These are phyloP conservation scores for Paspalum notatum DNA, from an alignment of 176 grass and related monocot species.

Conservation along the genomic window DNA sequence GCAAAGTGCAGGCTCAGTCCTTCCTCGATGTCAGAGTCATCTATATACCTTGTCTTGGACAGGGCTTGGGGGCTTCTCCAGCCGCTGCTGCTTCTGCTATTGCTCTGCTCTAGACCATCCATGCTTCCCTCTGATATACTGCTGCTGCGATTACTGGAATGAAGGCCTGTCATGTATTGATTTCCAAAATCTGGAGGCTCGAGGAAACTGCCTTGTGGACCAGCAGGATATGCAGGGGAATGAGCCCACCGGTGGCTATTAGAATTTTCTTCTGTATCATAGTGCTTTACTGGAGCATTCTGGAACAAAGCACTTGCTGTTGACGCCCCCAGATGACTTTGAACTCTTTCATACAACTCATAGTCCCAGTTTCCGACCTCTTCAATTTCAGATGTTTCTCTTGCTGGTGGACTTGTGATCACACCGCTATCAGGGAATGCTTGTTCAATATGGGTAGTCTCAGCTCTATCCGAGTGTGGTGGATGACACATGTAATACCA, in stretches of 20 bases:
- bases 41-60: constrained; percentile 69
- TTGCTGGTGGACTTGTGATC: constrained; percentile 21
- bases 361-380: constrained; percentile 34
- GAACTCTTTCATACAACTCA: constrained; percentile 44
- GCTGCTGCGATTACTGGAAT: constrained; percentile 49
- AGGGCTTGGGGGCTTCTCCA: constrained; percentile 39
- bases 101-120: constrained; percentile 42
- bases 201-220: constrained; percentile 58
- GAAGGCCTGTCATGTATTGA: constrained; percentile 19
- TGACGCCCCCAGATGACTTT: constrained; percentile 69
- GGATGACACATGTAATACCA: constrained; percentile 77
- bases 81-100: constrained; percentile 27
- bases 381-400: constrained; percentile 53
- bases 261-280: constrained; percentile 10
- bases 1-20: constrained; percentile 71
- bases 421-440: constrained; percentile 16
- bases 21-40: constrained; percentile 67
- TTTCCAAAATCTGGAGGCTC: constrained; percentile 63
- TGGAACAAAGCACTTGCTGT: constrained; percentile 71
- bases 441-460: constrained; percentile 34
- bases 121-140: constrained; percentile 37
- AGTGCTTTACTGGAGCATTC: constrained; percentile 30
- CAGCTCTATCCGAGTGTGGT: constrained; percentile 38
- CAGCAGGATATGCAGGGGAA: constrained; percentile 20
- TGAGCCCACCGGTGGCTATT: constrained; percentile 60